Percentiles rank a stretch among this genome's conserved stretches.
Evolutionary conservation across 192 early-diverging fungal genomes (phyloP).

Genomic region (Chytriomyces hyalinus): DNA sequence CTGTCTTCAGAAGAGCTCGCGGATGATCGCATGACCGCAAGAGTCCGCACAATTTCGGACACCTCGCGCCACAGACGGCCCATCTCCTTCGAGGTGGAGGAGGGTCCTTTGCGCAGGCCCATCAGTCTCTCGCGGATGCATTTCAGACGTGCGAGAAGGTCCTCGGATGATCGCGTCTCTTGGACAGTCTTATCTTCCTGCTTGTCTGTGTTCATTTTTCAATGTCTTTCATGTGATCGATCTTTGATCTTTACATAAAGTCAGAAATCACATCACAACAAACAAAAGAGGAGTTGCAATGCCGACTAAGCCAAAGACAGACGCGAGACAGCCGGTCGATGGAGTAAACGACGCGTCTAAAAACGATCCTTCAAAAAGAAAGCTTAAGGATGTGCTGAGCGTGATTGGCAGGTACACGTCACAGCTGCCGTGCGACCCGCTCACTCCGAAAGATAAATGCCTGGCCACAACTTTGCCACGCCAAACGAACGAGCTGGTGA

Average conservation of each 20-base stretch:
- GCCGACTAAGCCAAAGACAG: too few relatives aligned
- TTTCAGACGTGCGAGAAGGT: constrained; percentile 22
- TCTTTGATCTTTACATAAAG: too few relatives aligned
- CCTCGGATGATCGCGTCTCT: not conserved
- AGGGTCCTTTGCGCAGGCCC: constrained; percentile 10
- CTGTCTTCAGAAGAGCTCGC: too few relatives aligned
- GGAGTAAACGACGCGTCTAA: not conserved
- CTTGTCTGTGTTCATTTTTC: too few relatives aligned
- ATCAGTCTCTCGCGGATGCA: constrained; percentile 28
- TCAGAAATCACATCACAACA: too few relatives aligned
- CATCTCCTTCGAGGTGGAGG: constrained; percentile 20
- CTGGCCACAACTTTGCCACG: not conserved
- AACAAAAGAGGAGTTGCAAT: too few relatives aligned
- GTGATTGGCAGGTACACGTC: not conserved
- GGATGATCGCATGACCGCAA: not conserved
- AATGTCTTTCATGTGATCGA: too few relatives aligned
- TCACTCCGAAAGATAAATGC: not conserved
- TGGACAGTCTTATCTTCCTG: too few relatives aligned
- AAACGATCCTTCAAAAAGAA: not conserved
- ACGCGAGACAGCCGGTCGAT: not conserved
- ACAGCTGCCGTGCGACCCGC: not conserved
- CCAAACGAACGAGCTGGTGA: not conserved
- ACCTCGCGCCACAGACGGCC: constrained; percentile 24
- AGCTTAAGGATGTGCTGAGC: not conserved
- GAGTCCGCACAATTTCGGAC: constrained; percentile 15